phyloP scores from a whole-genome alignment of 345 rosid genomes.

The Eucalyptus pauciflora region DNA sequence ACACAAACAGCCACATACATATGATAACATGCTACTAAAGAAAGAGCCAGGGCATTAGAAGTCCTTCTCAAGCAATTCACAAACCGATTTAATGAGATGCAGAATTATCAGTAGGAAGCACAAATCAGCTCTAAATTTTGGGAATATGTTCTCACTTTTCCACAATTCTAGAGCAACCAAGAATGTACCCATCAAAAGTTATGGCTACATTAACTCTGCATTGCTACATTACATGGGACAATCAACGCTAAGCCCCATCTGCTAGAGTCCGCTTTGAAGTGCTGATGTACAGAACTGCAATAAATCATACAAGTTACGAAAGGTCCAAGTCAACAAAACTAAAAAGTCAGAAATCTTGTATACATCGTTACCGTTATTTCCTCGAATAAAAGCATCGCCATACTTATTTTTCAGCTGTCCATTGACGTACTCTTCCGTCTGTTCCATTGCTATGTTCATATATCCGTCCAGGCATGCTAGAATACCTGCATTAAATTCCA shows the following conservation, averaged over 20 bases:
- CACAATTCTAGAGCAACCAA: neutral
- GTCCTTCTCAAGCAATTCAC: neutral
- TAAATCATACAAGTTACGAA: neutral
- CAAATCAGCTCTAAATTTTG: neutral
- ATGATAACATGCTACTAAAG: neutral
- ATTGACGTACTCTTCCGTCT: conserved; percentile 86
- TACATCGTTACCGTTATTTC: conserved; percentile 56
- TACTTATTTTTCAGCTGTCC: conserved; percentile 94
- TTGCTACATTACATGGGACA: neutral
- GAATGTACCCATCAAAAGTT: neutral
- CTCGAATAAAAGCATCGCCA: conserved; percentile 94
- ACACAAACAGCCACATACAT: neutral
- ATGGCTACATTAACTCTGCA: neutral
- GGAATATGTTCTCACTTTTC: neutral
- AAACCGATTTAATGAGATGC: neutral
- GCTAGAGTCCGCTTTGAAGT: conserved; percentile 74
- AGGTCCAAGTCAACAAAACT: neutral
- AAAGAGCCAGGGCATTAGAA: neutral
- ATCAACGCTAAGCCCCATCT: conserved; percentile 48
- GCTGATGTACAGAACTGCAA: conserved; percentile 90
- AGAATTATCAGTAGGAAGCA: neutral
- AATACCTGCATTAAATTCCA: neutral
- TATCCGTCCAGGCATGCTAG: neutral
- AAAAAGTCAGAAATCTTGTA: neutral
- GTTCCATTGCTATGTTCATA: conserved; percentile 88